phyloP scores from a whole-genome alignment of 1,284 basidiomycete genomes.

The Boletus semigastroideus region DNA sequence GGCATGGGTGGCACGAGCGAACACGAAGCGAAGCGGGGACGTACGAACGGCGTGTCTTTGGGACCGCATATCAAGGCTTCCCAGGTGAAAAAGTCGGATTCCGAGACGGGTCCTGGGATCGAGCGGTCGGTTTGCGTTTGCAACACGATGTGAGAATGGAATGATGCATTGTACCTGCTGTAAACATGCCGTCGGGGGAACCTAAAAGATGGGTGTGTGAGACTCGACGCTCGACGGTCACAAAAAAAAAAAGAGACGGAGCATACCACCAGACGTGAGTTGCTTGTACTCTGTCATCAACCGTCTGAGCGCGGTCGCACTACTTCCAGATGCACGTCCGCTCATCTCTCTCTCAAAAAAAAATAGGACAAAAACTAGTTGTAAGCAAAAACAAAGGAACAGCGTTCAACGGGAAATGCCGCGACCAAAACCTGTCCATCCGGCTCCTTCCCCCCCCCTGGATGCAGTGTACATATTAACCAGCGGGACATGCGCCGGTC shows the following conservation, averaged over 20 bases:
- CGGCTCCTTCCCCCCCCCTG: no score
- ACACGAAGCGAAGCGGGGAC: neutral
- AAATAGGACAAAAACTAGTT: no score
- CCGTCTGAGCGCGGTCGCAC: slow-evolving; percentile 69
- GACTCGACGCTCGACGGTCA: no score
- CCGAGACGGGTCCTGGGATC: slow-evolving; percentile 76
- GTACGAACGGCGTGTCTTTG: slow-evolving; percentile 93
- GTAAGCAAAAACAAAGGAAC: neutral
- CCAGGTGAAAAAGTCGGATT: slow-evolving; percentile 98
- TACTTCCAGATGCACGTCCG: slow-evolving; percentile 42
- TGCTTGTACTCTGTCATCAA: slow-evolving; percentile 95
- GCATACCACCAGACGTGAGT: slow-evolving; percentile 63
- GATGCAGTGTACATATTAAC: no score
- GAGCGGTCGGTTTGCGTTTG: neutral
- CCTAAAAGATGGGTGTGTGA: slow-evolving; percentile 43
- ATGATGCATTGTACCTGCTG: neutral
- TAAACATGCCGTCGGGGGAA: slow-evolving; percentile 70
- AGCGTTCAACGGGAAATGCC: neutral
- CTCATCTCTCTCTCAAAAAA: slow-evolving; percentile 22
- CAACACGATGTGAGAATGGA: neutral
- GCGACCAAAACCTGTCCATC: neutral
- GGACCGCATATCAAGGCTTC: slow-evolving; percentile 96
- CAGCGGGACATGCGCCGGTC: no score
- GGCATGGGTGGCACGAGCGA: neutral
- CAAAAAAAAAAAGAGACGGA: neutral